Evolutionary conservation across 2,329 filamentous ascomycete species (phyloP).

Genomic region (Hymenoscyphus occultus): DNA sequence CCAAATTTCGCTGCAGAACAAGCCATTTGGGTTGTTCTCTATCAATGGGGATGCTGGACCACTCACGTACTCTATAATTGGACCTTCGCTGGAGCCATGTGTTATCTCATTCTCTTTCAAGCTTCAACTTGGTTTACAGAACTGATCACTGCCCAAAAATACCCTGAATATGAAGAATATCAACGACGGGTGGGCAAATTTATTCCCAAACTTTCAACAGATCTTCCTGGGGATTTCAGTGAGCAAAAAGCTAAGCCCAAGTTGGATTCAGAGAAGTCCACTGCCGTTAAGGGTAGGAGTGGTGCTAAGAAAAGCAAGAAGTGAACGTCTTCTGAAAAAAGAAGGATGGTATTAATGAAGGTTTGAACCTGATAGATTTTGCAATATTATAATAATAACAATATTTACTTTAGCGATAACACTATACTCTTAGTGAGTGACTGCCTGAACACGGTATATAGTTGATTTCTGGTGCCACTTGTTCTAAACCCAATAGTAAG

Average conservation of each 20-base stretch:
- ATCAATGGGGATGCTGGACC: slow-evolving; percentile 80
- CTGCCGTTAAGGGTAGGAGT: slow-evolving; percentile 2
- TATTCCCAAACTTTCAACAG: slow-evolving; percentile 51
- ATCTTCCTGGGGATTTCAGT: slow-evolving; percentile 31
- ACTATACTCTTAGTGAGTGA: background rate
- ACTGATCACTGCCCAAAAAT: slow-evolving; percentile 74
- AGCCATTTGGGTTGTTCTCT: slow-evolving; percentile 81
- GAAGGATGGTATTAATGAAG: background rate
- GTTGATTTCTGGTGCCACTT: background rate
- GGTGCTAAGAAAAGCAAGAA: slow-evolving; percentile 5
- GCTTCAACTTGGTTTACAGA: slow-evolving; percentile 88
- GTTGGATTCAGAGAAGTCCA: slow-evolving; percentile 16
- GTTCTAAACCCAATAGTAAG: background rate
- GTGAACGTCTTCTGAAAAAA: background rate
- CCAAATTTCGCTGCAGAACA: slow-evolving; percentile 96
- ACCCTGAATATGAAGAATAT: slow-evolving; percentile 83
- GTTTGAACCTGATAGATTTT: background rate
- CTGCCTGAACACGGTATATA: too few relatives aligned
- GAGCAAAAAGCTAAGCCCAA: slow-evolving; percentile 27
- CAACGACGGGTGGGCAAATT: slow-evolving; percentile 81
- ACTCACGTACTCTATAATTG: slow-evolving; percentile 73
- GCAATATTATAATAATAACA: background rate
- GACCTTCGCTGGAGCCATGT: slow-evolving; percentile 66
- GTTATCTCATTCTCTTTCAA: slow-evolving; percentile 80
- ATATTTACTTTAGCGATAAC: background rate